Evolutionary conservation across 257 asterid genomes (phyloP).

Genomic region (Solanum phureja): DNA sequence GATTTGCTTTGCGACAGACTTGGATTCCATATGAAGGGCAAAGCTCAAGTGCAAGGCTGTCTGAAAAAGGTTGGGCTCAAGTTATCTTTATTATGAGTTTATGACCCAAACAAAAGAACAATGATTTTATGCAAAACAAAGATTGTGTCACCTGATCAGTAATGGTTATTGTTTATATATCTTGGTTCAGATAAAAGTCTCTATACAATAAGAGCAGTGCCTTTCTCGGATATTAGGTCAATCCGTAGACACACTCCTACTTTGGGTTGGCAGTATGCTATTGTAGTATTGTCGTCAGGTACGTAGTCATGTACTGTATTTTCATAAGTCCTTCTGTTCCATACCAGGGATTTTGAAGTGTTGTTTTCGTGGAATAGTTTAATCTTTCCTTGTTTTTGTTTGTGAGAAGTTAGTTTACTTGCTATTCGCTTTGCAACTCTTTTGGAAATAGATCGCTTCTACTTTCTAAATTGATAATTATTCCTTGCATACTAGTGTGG

Average conservation of each 20-base stretch:
- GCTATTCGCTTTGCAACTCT: background rate
- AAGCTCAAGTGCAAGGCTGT: slow-evolving; percentile 60
- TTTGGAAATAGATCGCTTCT: background rate
- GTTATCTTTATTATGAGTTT: background rate
- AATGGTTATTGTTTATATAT: slow-evolving; percentile 9
- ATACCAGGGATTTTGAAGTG: background rate
- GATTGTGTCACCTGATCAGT: background rate
- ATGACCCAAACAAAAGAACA: background rate
- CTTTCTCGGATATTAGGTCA: slow-evolving; percentile 79
- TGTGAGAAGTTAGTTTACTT: background rate
- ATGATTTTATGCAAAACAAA: background rate
- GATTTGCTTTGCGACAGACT: slow-evolving; percentile 39
- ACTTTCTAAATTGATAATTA: background rate
- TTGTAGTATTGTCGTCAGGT: slow-evolving; percentile 90
- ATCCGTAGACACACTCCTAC: slow-evolving; percentile 86
- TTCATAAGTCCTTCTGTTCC: background rate
- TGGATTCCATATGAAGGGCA: slow-evolving; percentile 99
- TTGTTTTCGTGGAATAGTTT: background rate
- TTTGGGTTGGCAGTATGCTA: slow-evolving; percentile 88
- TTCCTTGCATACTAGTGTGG: background rate
- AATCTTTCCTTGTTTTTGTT: background rate
- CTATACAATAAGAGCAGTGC: slow-evolving; percentile 79
- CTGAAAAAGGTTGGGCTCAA: slow-evolving; percentile 67
- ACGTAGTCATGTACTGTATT: background rate
- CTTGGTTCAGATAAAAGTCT: slow-evolving; percentile 74